Base-by-base conservation (phyloP, 495 filamentous ascomycete genomes). In the Penicillium paradoxum region DNA sequence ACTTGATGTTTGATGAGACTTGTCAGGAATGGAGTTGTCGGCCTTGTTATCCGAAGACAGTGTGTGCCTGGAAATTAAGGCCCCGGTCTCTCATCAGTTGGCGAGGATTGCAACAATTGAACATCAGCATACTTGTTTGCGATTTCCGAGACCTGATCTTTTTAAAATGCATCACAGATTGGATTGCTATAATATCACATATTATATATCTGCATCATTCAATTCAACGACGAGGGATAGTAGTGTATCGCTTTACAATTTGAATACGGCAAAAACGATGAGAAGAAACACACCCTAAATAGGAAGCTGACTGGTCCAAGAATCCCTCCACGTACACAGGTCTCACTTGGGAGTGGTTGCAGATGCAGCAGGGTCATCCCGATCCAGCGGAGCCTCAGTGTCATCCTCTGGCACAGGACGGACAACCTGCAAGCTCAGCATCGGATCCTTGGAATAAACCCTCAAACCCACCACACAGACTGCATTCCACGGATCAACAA, bases 401-500 rank as follows among this genome's bases (percentile, higher is more conserved):
- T 81, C 82, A 45, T 76, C 73, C 10, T 77, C 73, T 22, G 76
- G 76, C 38, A 75, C 73, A 22, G 81, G 78, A 19, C 73, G 69
- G 2, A 83, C 60, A 27, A 83, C 79, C 57, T 83, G 71, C 22
- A 84, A 68, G 18, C 66, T 72, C 25, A 83, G 70, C 37, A 72
- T 68, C 6, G 73, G 68, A 52, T 83, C 81, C 60, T 82, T 78
- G 21, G 72, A 83, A 65, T 89, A 93, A 1, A 96, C 82, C 27
- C 85, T 75, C 40, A 96, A 62, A 0, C 90, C 89, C 0, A 93
- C 80, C 2, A 91, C 87, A 38, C 82, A 89, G 0, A 92, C 82
- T 0, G 90, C 89, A 65, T 95, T 93, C 90, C 90, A 96, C 1
- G 88, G 86, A 43, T 91, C 80, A 25, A 50, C 45, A 25, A 54